phyloP scores from a whole-genome alignment of 257 asterid species.

The Salvia rosmarinus region DNA sequence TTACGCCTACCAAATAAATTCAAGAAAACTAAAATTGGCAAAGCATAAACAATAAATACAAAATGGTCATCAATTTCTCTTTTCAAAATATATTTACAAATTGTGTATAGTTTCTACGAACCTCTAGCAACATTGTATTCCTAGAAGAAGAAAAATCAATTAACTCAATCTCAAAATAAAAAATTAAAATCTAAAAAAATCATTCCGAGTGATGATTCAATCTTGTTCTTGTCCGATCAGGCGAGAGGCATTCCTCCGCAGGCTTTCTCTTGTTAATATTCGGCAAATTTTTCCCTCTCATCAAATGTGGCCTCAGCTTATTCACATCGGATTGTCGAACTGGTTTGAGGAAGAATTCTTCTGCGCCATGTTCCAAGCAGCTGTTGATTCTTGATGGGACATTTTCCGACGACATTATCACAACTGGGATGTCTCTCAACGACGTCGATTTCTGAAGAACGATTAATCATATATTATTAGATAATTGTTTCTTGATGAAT shows the following conservation, averaged over 20 bases:
- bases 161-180: not conserved
- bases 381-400: constrained; percentile 61
- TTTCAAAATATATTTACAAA: constrained; percentile 18
- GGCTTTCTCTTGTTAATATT: constrained; percentile 44
- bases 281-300: constrained; percentile 36
- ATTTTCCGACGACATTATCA: constrained; percentile 74
- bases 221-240: constrained; percentile 52
- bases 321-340: constrained; percentile 63
- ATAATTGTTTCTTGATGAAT: not conserved
- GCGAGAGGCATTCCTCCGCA: constrained; percentile 46
- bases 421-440: constrained; percentile 69
- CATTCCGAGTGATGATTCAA: constrained; percentile 40
- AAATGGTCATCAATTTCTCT: not conserved
- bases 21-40: not conserved
- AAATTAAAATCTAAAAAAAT: not conserved
- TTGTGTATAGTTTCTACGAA: not conserved
- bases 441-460: constrained; percentile 47
- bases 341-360: constrained; percentile 68
- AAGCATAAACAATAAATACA: not conserved
- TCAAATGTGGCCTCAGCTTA: constrained; percentile 51
- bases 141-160: not conserved
- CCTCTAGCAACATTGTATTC: constrained; percentile 10
- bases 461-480: not conserved
- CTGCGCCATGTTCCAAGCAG: constrained; percentile 68
- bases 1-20: not conserved